A percentile compares a stretch with the other conserved stretches of the same genome.
Conservation (phyloP, 257 asterid species). For the Paulownia fortunei region DNA sequence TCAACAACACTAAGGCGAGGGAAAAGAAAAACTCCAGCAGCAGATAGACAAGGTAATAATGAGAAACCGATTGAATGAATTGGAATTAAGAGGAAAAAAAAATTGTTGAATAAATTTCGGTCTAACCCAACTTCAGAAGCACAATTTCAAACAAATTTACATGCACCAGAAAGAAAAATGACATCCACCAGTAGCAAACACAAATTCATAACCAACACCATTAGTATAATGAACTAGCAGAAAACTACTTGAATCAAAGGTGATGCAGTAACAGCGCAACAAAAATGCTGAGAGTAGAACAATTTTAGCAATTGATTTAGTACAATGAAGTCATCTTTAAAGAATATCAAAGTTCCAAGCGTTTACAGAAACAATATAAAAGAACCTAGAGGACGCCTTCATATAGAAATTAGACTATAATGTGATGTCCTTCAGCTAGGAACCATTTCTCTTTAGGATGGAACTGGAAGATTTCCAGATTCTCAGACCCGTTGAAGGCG, state of each 20-base stretch:
- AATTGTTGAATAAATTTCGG: too few species aligned
- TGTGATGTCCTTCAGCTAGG: constrained; percentile 9
- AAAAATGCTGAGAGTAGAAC: not conserved
- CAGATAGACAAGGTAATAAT: too few species aligned
- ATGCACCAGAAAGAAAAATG: not conserved
- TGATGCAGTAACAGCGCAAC: not conserved
- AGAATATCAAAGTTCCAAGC: constrained; percentile 19
- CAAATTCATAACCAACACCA: not conserved
- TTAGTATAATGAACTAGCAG: not conserved
- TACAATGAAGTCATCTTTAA: constrained; percentile 1
- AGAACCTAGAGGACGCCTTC: not conserved
- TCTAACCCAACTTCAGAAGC: too few species aligned
- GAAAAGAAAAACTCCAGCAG: too few species aligned
- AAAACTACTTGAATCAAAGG: not conserved
- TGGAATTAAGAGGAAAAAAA: too few species aligned
- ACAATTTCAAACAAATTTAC: too few species aligned
- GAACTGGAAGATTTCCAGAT: constrained; percentile 18
- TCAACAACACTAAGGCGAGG: too few species aligned
- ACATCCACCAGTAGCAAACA: not conserved
- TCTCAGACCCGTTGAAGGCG: constrained; percentile 12
- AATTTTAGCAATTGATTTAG: constrained; percentile 8
- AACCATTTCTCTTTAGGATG: constrained; percentile 13
- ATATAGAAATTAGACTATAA: constrained; percentile 6
- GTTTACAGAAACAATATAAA: not conserved
- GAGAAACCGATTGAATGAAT: too few species aligned